A percentile compares a stretch with the other conserved stretches of the same genome.
Evolutionary conservation across 192 early-diverging fungal genomes (phyloP).

Genomic region (Entomortierella chlamydospora): DNA sequence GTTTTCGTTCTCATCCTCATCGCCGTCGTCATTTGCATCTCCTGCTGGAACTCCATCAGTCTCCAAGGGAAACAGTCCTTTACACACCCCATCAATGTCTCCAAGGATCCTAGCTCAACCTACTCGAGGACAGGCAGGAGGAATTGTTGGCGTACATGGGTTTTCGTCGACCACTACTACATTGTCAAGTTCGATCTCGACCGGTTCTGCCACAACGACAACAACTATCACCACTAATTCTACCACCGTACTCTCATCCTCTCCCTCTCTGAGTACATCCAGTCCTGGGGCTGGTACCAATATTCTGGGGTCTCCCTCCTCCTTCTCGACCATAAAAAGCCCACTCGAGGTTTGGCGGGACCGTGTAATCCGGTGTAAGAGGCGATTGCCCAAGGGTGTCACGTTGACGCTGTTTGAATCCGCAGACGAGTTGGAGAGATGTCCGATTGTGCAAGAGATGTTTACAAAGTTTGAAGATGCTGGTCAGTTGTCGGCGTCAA

Average conservation of each 20-base stretch:
- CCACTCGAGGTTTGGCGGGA: conserved; percentile 27
- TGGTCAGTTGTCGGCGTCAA: background rate
- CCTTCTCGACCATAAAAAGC: background rate
- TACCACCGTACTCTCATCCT: background rate
- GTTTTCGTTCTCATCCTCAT: background rate
- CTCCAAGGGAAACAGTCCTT: background rate
- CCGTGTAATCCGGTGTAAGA: conserved; percentile 17
- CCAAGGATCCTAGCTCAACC: background rate
- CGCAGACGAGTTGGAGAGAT: conserved; percentile 25
- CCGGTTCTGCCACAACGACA: background rate
- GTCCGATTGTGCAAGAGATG: conserved; percentile 15
- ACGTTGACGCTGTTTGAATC: conserved; percentile 30
- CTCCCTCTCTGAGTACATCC: background rate
- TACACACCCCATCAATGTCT: background rate
- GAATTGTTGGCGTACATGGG: background rate
- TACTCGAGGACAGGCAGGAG: background rate
- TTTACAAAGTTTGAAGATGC: conserved; percentile 4
- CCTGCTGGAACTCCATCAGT: background rate
- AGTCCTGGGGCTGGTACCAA: no score
- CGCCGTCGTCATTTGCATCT: background rate
- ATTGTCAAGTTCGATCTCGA: background rate
- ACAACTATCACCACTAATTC: background rate
- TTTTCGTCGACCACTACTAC: background rate
- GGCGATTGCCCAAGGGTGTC: conserved; percentile 12
- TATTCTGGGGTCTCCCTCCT: no score